phyloP scores from a whole-genome alignment of 768 basidiomycete genomes.

The Hypholoma sublateritium region DNA sequence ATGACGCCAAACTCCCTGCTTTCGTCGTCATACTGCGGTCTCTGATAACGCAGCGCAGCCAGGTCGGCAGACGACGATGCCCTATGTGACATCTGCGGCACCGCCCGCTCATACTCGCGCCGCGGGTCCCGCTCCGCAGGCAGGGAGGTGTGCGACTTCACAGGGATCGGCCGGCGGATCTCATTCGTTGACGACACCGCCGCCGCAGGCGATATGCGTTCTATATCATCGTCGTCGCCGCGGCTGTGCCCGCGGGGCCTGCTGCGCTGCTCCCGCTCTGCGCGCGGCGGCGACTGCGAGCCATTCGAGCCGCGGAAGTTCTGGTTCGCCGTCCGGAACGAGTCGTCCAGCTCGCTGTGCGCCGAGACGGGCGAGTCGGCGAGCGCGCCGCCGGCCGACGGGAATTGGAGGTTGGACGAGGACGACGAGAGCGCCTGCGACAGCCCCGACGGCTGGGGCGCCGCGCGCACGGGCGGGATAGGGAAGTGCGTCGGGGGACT shows the following conservation, averaged over 20 bases:
- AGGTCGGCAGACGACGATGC: constrained; percentile 16
- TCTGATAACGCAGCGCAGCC: not conserved
- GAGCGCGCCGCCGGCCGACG: constrained; percentile 13
- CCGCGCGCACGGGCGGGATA: constrained; percentile 43
- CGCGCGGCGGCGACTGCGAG: not conserved
- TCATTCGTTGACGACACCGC: constrained; percentile 1
- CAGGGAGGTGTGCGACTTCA: constrained; percentile 17
- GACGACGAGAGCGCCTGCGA: constrained; percentile 14
- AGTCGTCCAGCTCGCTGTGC: constrained; percentile 13
- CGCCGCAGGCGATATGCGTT: not conserved
- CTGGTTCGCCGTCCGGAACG: constrained; percentile 5
- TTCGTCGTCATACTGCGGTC: constrained; percentile 6
- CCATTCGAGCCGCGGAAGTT: constrained; percentile 3
- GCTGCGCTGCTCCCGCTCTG: no score
- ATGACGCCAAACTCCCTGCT: constrained; percentile 17
- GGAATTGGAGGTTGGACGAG: constrained; percentile 20
- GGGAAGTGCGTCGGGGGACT: constrained; percentile 73
- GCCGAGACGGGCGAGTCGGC: constrained; percentile 24
- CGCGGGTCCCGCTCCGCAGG: constrained; percentile 6
- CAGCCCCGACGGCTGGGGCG: constrained; percentile 13
- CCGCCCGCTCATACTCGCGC: not conserved
- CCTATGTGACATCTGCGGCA: constrained; percentile 5
- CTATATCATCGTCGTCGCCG: constrained; percentile 1
- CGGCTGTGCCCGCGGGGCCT: no score
- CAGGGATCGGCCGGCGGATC: constrained; percentile 16